Evolutionary conservation across 345 rosid species (phyloP).

Genomic region (Garcia nutans): DNA sequence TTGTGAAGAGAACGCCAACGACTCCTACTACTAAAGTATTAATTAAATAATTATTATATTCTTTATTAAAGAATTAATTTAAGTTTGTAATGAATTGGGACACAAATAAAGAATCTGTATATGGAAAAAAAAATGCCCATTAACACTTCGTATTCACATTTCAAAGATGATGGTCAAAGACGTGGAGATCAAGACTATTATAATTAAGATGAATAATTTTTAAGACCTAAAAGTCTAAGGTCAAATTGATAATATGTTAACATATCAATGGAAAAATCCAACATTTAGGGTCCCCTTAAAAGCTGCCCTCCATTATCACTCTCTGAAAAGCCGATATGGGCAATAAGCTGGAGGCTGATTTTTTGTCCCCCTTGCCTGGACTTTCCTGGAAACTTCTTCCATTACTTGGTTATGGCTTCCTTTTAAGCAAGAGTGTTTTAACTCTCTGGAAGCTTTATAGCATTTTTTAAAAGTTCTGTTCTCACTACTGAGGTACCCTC

Average conservation of each 20-base stretch:
- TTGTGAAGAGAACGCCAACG: too few relatives aligned
- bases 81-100: not conserved
- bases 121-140: not conserved
- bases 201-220: too few relatives aligned
- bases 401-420: not conserved
- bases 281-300: not conserved
- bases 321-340: not conserved
- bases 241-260: not conserved
- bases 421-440: conserved; percentile 2
- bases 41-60: not conserved
- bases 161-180: not conserved
- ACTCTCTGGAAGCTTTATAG: not conserved
- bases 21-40: not conserved
- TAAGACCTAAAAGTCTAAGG: not conserved
- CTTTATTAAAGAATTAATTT: not conserved
- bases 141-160: not conserved
- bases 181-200: conserved; percentile 8
- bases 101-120: not conserved
- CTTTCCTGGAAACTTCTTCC: conserved; percentile 14
- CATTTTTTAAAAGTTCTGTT: not conserved
- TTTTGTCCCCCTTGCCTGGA: not conserved
- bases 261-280: not conserved
- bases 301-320: not conserved
- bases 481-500: not conserved
- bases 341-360: conserved; percentile 1